Evolutionary conservation across 495 filamentous ascomycete species (phyloP), one percentile per base, ranked within the genome.

Genomic region (Tetracladium marchalianum): DNA sequence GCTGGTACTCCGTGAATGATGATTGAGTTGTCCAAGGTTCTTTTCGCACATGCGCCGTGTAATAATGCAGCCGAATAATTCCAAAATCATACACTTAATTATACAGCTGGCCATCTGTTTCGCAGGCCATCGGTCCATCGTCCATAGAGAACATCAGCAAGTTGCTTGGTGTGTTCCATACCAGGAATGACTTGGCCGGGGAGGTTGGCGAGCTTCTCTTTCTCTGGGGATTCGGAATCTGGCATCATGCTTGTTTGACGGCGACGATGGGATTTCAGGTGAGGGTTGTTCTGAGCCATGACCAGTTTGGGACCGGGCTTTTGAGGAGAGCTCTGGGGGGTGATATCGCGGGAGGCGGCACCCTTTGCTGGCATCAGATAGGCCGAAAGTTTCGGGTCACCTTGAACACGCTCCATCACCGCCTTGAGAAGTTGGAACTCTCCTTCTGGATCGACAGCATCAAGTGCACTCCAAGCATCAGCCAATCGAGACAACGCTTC

Each of bases 361-460:
- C 22, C 22, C 50, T 63, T 58, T 40, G 47, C 12, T 43, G 45
- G 34, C 11, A 72, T 64, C 31, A 80, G 57, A 22, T 75, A 52
- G 22, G 56, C 44, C 41, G 72, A 64, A 27, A 81, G 64, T 51
- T 75, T 76, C 0, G 73, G 58, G 52, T 81, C 77, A 48, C 67
- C 72, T 39, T 56, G 54, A 1, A 55, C 49, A 41, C 46, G 46
- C 17, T 60, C 57, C 8, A 60, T 40, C 46, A 60, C 50, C 7
- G 46, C 69, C 55, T 78, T 77, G 39, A 98, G 64, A 11, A 98
- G 74, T 40, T 90, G 80, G 54, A 88, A 93, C 22, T 90, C 78
- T 19, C 89, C 90, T 63, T 96, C 92, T 0, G 92, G 90, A 54
- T 98, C 90, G 16, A 89, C 73, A 41, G 81, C 77, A 66, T 96